phyloP scores from a whole-genome alignment of 1,284 basidiomycete species.

The Sporisorium graminicola region DNA sequence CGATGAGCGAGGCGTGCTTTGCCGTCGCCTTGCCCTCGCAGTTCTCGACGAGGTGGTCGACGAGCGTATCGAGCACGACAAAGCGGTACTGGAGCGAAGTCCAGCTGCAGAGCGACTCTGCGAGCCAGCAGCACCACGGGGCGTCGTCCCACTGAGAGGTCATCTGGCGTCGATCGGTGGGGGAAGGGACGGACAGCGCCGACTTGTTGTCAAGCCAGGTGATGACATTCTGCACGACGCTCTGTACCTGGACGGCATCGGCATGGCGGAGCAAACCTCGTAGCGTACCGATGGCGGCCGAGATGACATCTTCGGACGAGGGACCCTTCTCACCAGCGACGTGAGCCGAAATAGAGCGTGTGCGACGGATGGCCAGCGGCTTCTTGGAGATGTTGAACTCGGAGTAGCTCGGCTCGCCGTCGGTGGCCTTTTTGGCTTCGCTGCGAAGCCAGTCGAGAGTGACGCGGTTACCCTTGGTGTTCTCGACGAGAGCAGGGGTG shows the following conservation, averaged over 20 bases:
- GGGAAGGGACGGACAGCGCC: constrained; percentile 21
- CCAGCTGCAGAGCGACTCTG: constrained; percentile 82
- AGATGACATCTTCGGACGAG: constrained; percentile 79
- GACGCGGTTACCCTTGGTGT: constrained; percentile 75
- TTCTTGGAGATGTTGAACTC: constrained; percentile 80
- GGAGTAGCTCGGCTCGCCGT: constrained; percentile 75
- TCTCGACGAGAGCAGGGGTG: constrained; percentile 80
- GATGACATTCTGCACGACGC: constrained; percentile 78
- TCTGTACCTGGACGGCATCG: constrained; percentile 79
- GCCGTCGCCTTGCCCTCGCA: constrained; percentile 75
- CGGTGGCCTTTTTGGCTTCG: constrained; percentile 78
- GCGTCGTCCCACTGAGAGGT: constrained; percentile 77
- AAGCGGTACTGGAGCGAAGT: constrained; percentile 92
- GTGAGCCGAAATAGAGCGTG: constrained; percentile 87
- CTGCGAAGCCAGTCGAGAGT: constrained; percentile 77
- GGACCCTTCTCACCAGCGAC: constrained; percentile 89
- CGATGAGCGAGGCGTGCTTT: constrained; percentile 79
- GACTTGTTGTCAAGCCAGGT: constrained; percentile 61
- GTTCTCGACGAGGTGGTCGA: constrained; percentile 82
- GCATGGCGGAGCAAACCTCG: constrained; percentile 82
- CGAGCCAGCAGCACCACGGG: constrained; percentile 85
- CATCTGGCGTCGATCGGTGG: constrained; percentile 27
- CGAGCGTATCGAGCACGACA: constrained; percentile 84
- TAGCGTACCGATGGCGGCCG: constrained; percentile 80
- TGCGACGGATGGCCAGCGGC: constrained; percentile 81